Evolutionary conservation across 176 grass and related monocot genomes (phyloP).

Genomic region (Saccharum spontaneum): DNA sequence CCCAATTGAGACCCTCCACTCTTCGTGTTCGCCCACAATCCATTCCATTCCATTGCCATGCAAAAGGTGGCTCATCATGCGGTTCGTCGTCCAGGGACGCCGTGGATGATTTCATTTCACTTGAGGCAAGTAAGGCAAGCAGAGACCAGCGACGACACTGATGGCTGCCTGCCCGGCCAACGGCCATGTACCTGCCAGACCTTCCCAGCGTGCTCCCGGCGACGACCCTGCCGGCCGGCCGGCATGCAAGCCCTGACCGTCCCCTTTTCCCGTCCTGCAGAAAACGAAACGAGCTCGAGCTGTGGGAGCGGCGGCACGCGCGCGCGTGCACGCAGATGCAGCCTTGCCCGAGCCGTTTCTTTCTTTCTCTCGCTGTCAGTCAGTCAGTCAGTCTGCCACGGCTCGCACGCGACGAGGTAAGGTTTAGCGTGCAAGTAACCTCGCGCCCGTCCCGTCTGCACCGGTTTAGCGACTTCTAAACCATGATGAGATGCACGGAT

Average conservation of each 20-base stretch:
- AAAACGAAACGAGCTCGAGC: no score
- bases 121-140: no score
- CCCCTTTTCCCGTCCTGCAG: no score
- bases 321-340: no score
- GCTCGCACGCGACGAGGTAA: not conserved
- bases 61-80: slow-evolving; percentile 18
- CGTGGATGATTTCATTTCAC: slow-evolving; percentile 13
- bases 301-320: no score
- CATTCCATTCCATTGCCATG: slow-evolving; percentile 20
- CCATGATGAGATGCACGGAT: not conserved
- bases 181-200: not conserved
- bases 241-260: not conserved
- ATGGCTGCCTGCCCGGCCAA: not conserved
- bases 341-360: not conserved
- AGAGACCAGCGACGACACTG: not conserved
- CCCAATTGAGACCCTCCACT: slow-evolving; percentile 33
- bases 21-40: slow-evolving; percentile 5
- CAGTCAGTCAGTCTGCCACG: not conserved
- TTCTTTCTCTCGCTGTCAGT: not conserved
- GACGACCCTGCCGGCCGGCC: not conserved
- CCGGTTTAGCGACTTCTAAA: not conserved
- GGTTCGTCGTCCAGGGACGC: not conserved
- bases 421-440: slow-evolving; percentile 36
- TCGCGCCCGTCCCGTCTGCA: not conserved
- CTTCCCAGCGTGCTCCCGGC: not conserved